Evolutionary conservation across 2,329 filamentous ascomycete genomes (phyloP), one percentile per base, ranked within the genome.

Genomic region (Diaporthe aspalathi): DNA sequence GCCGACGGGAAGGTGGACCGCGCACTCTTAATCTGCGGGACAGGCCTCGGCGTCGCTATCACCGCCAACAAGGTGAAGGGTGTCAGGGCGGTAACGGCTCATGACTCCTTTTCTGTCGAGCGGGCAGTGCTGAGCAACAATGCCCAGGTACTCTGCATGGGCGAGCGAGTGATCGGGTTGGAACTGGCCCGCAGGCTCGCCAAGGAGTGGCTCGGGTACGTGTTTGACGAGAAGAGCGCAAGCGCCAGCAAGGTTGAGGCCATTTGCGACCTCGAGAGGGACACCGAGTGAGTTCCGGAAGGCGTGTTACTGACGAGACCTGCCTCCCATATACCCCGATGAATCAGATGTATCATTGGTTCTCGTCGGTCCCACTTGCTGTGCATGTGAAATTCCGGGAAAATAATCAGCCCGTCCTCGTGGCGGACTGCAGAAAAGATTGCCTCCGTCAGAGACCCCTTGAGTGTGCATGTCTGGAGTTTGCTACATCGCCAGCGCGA

Each of bases 61-160:
- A 84, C 89, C n/a, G 94, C 94, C 75, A 97, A 97, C 86, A 97
- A 97, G 81, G 90, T 97, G 74, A 91, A 90, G 70, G 94, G 94
- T 7, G 90, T 97, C 73, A 86, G 94, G 29, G 94, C 94, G n/a
- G 94, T 97, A 22, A 97, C 94, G 6, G 94, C 94, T 1, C 94
- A 97, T 80, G 94, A 97, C 79, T 91, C 90, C 75, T 97, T 95
- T 84, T 91, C 88, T 70, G 93, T 97, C 7, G 94, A 97, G 86
- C 84, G 93, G 63, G 90, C 92, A 24, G 88, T 97, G 14, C 83
- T 95, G 77, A 94, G 92, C 83, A 97, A 97, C 81, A 91, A 97
- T 79, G 93, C 93, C 3, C 94, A 97, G 83, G 93, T 97, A 40
- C 83, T 97, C 73, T 97, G 94, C 80, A 91, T 97, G 86, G 94